Evolutionary conservation across 129 eudicot genomes (phyloP), one percentile per base, ranked within the genome.

Genomic region (Silybum marianum): DNA sequence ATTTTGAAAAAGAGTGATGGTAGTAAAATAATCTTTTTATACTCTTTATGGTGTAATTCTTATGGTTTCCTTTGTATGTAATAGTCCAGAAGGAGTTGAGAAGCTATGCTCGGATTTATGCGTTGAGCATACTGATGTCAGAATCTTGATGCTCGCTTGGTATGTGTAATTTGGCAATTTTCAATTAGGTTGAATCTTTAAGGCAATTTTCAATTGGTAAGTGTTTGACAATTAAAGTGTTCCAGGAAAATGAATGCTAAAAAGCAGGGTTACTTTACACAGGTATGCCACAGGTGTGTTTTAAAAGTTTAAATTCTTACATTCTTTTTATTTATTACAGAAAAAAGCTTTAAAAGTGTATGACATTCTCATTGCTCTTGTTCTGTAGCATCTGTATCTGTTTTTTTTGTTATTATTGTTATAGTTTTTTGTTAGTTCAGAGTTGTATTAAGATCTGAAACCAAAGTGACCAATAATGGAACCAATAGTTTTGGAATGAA

Each of bases 121-220:
- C 67, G 91, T 94, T 75, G 93, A 80, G 65, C 87, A 86, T 85
- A 90, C 92, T 18, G 94, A 94, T 85, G 89, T 92, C 78, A 89
- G 88, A 86, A 88, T 94, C 63, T 82, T 94, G 86, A 88, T 94
- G 97, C 93, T 94, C 79, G 98, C 97, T 82, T 94, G 98, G 97
- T 92, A 85, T 80, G 88, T 80, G 88, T 69, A 80, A 38, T 73
- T 73, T 36, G 42, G 39, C 73, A 68, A n/a, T 30, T 30, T 81
- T 23, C 16, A 70, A 9, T 40, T 58, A 19, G 23, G 34, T 46
- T 66, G 6, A 71, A 22, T 6, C 44, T 78, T 40, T 24, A 11
- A 34, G 60, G n/a, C 1, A 60, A 30, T 83, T 73, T 22, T 39
- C 21, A 51, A 63, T 9, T 75, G 7, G 5, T n/a, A 72, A 34